Evolutionary conservation across 75 land plant species (phyloP).

Genomic region (Ceratopteris richardii): DNA sequence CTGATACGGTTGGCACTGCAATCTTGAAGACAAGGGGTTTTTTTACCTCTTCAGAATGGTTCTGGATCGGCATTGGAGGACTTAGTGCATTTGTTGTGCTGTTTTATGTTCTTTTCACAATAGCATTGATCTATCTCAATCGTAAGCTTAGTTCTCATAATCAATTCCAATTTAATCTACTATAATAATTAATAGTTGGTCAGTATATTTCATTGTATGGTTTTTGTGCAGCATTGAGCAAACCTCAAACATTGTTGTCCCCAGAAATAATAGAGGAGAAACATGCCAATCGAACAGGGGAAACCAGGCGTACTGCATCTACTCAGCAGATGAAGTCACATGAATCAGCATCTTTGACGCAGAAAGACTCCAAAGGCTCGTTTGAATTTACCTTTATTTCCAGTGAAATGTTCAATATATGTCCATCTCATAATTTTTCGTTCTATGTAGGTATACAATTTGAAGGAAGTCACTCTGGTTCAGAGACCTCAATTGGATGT

Average conservation of each 20-base stretch:
- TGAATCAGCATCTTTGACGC: background rate
- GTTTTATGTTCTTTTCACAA: slow-evolving; percentile 38
- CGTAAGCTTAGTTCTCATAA: slow-evolving; percentile 2
- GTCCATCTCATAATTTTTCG: too few species aligned
- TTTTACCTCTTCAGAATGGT: slow-evolving; percentile 43
- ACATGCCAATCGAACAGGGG: slow-evolving; percentile 27
- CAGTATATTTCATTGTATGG: background rate
- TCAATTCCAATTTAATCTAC: too few species aligned
- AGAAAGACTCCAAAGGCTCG: background rate
- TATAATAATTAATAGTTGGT: background rate
- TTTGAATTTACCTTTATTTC: too few species aligned
- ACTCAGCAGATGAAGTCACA: background rate
- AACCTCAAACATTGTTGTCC: slow-evolving; percentile 31
- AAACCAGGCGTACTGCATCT: background rate
- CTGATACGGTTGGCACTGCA: slow-evolving; percentile 28
- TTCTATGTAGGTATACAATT: background rate
- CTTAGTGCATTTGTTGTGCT: slow-evolving; percentile 32
- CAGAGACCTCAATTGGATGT: background rate
- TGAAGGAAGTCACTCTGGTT: background rate
- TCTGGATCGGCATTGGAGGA: slow-evolving; percentile 49
- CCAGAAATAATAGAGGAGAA: slow-evolving; percentile 38
- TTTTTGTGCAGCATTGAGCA: slow-evolving; percentile 40
- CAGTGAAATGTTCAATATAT: background rate
- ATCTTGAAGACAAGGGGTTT: slow-evolving; percentile 44
- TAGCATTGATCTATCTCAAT: slow-evolving; percentile 13